Conservation (phyloP, 176 grass and related monocot genomes). For the Aegilops longissima region DNA sequence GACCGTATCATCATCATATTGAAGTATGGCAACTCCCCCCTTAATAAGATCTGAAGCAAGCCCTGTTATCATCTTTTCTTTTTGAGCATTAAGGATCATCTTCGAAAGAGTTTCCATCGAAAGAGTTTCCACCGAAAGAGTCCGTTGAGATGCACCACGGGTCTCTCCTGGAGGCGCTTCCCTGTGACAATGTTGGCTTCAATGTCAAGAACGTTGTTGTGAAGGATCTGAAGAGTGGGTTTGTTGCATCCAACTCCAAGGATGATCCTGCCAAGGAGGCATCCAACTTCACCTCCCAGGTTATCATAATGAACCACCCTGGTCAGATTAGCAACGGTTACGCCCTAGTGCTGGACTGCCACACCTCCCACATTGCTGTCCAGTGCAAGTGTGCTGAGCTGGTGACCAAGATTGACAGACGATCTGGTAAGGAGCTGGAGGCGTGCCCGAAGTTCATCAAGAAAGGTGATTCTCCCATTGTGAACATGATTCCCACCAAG, state of each 20-base stretch:
- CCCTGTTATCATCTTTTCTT: no score
- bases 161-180: background rate
- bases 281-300: background rate
- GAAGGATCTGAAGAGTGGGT: slow-evolving; percentile 10
- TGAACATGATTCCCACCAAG: no score
- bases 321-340: slow-evolving; percentile 35
- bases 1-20: no score
- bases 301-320: slow-evolving; percentile 37
- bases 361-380: slow-evolving; percentile 30
- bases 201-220: background rate
- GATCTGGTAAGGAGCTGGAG: no score
- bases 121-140: background rate
- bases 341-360: slow-evolving; percentile 30
- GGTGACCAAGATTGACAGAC: no score
- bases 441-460: no score
- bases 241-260: slow-evolving; percentile 9
- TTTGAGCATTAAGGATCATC: no score
- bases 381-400: background rate
- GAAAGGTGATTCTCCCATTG: no score
- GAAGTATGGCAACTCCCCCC: no score
- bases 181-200: slow-evolving; percentile 12
- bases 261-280: background rate
- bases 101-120: no score
- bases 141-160: background rate
- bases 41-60: no score